A percentile compares a stretch with the other conserved stretches of the same genome.
Evolutionary conservation across 2,329 filamentous ascomycete genomes (phyloP).

Genomic region (Mycosphaerella sp.): DNA sequence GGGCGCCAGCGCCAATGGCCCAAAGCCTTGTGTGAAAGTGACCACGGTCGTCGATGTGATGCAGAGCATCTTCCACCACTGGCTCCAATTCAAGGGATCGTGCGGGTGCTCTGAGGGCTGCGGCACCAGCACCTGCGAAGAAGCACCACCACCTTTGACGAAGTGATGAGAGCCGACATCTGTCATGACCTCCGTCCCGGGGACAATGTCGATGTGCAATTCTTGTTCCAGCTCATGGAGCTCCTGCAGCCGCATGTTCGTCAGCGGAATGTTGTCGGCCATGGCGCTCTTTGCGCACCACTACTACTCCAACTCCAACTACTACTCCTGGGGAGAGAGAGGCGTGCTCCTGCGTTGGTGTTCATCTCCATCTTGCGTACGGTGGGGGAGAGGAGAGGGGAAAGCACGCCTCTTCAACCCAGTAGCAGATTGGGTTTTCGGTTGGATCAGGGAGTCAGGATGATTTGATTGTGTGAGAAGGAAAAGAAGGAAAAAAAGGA

Average conservation of each 20-base stretch:
- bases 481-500: background rate
- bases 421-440: slow-evolving; percentile 1
- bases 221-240: slow-evolving; percentile 45
- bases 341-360: slow-evolving; percentile 13
- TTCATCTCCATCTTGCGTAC: slow-evolving; percentile 21
- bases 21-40: slow-evolving; percentile 50
- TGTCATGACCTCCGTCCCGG: slow-evolving; percentile 55
- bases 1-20: slow-evolving; percentile 50
- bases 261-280: slow-evolving; percentile 17
- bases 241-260: slow-evolving; percentile 32
- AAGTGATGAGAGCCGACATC: slow-evolving; percentile 59
- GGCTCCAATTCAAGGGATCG: slow-evolving; percentile 42
- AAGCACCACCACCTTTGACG: slow-evolving; percentile 44
- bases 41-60: slow-evolving; percentile 44
- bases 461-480: background rate
- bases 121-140: slow-evolving; percentile 44
- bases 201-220: slow-evolving; percentile 49
- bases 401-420: background rate
- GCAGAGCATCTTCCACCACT: slow-evolving; percentile 44
- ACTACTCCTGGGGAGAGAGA: background rate
- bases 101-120: slow-evolving; percentile 43
- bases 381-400: background rate
- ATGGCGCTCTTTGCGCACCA: background rate
- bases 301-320: too few species aligned
- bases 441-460: too few species aligned